Evolutionary conservation across 2,329 filamentous ascomycete genomes (phyloP), one percentile per base, ranked within the genome.

Genomic region (Claviceps fusiformis): DNA sequence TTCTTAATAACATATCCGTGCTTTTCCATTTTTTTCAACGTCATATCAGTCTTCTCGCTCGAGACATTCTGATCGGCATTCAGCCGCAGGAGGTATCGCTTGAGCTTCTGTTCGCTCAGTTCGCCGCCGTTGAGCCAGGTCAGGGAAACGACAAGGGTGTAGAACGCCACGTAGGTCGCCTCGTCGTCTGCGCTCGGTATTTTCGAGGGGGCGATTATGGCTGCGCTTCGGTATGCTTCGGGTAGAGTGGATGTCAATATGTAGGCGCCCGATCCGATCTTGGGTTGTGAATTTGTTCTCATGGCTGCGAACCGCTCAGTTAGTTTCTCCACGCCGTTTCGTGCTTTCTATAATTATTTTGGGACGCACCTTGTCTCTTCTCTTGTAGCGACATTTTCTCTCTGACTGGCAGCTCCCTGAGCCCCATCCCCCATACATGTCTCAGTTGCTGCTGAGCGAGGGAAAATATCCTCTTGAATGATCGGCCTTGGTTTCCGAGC

Each of bases 401-500:
- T 63, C 80, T 81, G 1, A 79, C 75, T 0, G 93, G 90, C 52
- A 97, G 75, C 70, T 96, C 91, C 4, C 82, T 77, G 76, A 98
- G 80, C 67, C 91, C 80, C 90, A 97, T 95, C n/a, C 93, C 93
- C 70, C 95, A 97, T 1, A 84, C 78, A 2, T 73, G 72, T 50
- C 77, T 75, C 43, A 98, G 73, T 60, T 87, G 80, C 39, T 74
- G 70, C 67, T 98, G 92, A 46, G 92, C 89, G 45, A 79, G 74
- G 0, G 80, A 79, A 64, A 95, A 96, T 3, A 96, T 82, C 13
- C 72, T 68, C 65, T 83, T 90, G 68, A 96, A 97, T 41, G 82
- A 74, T 37, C 85, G 77, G 7, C 81, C 73, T 9, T 84, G 79
- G 49, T 83, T 77, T 19, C 86, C 87, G 10, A 95, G 80, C 0